Evolutionary conservation across 306 rosid genomes (phyloP), one percentile per base, ranked within the genome.

Genomic region (Inga laurina): DNA sequence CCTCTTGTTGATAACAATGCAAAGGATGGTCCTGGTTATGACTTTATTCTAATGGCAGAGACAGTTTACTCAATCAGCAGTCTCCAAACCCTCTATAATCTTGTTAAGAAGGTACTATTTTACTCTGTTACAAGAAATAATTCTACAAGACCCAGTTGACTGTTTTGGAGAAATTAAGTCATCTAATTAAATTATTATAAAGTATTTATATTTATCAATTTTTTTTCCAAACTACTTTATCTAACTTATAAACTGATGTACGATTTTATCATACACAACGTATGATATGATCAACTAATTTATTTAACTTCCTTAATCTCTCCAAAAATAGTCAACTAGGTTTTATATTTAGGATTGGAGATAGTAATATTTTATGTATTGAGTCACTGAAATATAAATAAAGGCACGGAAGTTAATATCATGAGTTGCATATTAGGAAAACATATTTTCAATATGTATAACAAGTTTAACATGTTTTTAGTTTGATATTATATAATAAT

Each of bases 1-100:
- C 97, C 91, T 48, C 80, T 68, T 83, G 89, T 74, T 49, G 51
- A 85, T 52, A 83, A 80, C 62, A 66, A 71, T 70, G 82, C 76
- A 52, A n/a, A 72, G 45, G 59, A 24, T 72, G 87, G 70, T 84
- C 72, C 82, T 86, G 92, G 89, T 51, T 95, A 93, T 88, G 98
- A 96, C 87, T 84, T 93, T 82, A 89, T 96, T 89, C 83, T 96
- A 51, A 96, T 96, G 99, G 99, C 97, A 24, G 99, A 96, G 89
- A 96, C 97, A 22, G 97, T 96, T 78, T 96, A 96, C 91, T 89
- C 97, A 34, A 86, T 89, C 77, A 86, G 84, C 74, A 85, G 93
- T 85, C 93, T 90, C 44, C 92, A 87, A 80, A 86, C 43, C 80
- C 98, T 96, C 8, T 35, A 67, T 10, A 35, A 88, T 87, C 99